Evolutionary conservation across 257 asterid genomes (phyloP), one percentile per base, ranked within the genome.

Genomic region (Solanum sitiens): DNA sequence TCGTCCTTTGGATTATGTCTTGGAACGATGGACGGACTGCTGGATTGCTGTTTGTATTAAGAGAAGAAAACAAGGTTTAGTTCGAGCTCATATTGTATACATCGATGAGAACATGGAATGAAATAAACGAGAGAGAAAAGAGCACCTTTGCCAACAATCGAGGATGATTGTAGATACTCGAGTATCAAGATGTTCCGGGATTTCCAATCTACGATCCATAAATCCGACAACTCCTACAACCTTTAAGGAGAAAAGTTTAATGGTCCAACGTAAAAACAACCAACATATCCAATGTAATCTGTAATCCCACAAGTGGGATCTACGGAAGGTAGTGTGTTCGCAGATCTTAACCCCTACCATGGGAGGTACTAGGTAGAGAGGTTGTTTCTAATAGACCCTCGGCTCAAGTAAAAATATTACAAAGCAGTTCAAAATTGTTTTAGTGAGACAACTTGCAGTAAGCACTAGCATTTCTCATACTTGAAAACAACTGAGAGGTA

Each of bases 151-250:
- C 98, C 98, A 95, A 83, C 98, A 94, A 84, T 95, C 95, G 0
- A 83, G 77, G 83, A 95, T 95, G 89, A 95, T 90, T 86, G 95
- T 84, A 83, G 95, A 89, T 11, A 95, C 86, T 83, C 84, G 90
- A 37, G 98, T 95, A 92, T 95, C 98, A 35, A 92, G 83, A 86
- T 84, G 87, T 73, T 87, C 89, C 0, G 96, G 98, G 80, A 95
- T 65, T 68, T 95, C 98, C 74, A 94, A 83, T 85, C 96, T 91
- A 25, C 92, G 89, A 74, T 95, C 94, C 95, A 91, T 92, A 90
- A 95, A 95, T 45, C 98, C 98, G 1, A 94, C 98, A 4, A 91
- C 93, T 82, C 94, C 98, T 4, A 94, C 94, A 76, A 95, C 98
- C 98, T 95, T 89, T 30, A 45, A 56, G 39, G 2, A 47, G 42